Evolutionary conservation across 768 basidiomycete species (phyloP).

Genomic region (Glaciozyma martinii): DNA sequence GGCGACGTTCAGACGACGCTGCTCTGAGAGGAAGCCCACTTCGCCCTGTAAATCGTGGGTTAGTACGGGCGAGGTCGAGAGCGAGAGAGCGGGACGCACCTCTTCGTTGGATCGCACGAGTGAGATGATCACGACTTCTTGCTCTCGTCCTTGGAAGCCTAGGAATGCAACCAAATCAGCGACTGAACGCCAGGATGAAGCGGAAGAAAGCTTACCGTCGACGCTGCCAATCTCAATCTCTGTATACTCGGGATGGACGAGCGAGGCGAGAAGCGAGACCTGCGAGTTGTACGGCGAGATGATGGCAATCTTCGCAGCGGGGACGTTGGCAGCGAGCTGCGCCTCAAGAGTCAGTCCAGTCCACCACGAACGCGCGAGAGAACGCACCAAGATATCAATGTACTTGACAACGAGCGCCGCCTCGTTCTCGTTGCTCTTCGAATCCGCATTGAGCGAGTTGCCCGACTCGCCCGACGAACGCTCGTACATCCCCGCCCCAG

Average conservation of each 20-base stretch:
- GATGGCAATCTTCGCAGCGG: conserved; percentile 67
- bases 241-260: conserved; percentile 54
- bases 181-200: too few species aligned
- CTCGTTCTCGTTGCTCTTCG: conserved; percentile 90
- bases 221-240: conserved; percentile 83
- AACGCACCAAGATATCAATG: conserved; percentile 65
- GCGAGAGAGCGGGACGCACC: conserved; percentile 39
- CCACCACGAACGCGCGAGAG: not conserved
- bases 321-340: conserved; percentile 56
- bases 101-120: conserved; percentile 86
- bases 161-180: too few species aligned
- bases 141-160: conserved; percentile 60
- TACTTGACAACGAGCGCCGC: conserved; percentile 72
- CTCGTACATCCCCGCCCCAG: conserved; percentile 51
- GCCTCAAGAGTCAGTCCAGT: not conserved
- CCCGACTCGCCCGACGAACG: conserved; percentile 44
- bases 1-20: conserved; percentile 67
- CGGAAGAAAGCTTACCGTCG: conserved; percentile 43
- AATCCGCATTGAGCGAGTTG: conserved; percentile 45
- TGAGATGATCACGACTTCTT: conserved; percentile 73
- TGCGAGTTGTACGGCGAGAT: conserved; percentile 96
- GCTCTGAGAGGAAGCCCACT: conserved; percentile 90
- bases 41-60: conserved; percentile 51
- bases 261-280: conserved; percentile 68
- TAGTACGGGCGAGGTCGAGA: not conserved